Percentiles rank a stretch among this genome's conserved stretches.
phyloP scores from a whole-genome alignment of 257 asterid species.

The Scutellaria galericulata region DNA sequence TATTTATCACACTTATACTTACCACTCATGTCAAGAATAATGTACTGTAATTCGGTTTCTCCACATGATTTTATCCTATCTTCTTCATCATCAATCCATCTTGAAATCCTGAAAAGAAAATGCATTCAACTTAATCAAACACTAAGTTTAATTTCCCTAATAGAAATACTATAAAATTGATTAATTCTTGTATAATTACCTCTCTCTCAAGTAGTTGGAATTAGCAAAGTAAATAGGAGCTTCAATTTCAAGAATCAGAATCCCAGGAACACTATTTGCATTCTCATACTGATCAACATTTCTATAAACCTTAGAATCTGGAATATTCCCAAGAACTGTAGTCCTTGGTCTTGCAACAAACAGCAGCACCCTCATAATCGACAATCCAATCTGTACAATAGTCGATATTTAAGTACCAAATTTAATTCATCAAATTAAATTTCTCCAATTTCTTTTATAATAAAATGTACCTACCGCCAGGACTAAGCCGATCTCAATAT shows the following conservation, averaged over 20 bases:
- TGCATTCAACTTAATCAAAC: neutral
- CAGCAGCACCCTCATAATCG: constrained; percentile 71
- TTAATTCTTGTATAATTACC: constrained; percentile 46
- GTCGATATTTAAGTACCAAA: no score
- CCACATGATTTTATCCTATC: constrained; percentile 61
- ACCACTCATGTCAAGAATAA: constrained; percentile 87
- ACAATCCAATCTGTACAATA: constrained; percentile 65
- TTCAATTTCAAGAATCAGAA: constrained; percentile 78
- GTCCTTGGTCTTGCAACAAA: constrained; percentile 91
- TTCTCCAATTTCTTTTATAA: no score
- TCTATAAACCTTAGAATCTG: constrained; percentile 71
- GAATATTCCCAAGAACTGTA: constrained; percentile 77
- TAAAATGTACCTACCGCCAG: constrained; percentile 59
- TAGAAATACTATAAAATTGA: no score
- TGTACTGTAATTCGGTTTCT: constrained; percentile 61
- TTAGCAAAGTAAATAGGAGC: constrained; percentile 96
- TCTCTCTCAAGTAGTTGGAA: constrained; percentile 87
- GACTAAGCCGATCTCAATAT: constrained; percentile 76
- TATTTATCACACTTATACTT: constrained; percentile 26
- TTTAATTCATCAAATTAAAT: neutral
- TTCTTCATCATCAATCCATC: constrained; percentile 96
- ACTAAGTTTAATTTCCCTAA: neutral
- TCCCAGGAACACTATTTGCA: constrained; percentile 64
- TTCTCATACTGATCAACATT: constrained; percentile 78
- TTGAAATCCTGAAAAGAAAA: constrained; percentile 55